Conservation (phyloP, 108 stramenopile genomes). For the Skeletonema marinoi region DNA sequence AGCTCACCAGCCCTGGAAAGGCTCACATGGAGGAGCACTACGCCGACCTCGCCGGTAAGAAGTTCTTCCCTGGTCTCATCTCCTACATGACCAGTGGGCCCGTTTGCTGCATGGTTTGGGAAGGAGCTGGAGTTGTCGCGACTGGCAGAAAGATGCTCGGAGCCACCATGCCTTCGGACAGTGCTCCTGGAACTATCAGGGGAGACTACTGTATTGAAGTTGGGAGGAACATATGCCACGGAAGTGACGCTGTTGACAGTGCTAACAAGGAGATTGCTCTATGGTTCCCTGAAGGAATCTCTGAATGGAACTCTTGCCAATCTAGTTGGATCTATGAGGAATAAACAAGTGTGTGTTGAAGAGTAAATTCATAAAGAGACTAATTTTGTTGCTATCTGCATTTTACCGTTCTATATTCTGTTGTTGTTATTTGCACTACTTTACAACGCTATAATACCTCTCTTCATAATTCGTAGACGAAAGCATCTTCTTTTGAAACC, state of each 20-base stretch:
- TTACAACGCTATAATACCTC: background rate
- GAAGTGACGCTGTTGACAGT: slow-evolving; percentile 93
- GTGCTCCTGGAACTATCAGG: slow-evolving; percentile 96
- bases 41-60: slow-evolving; percentile 90
- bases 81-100: slow-evolving; percentile 97
- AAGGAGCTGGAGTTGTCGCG: slow-evolving; percentile 75
- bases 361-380: background rate
- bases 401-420: no score
- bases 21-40: slow-evolving; percentile 96
- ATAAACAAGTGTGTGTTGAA: background rate
- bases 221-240: slow-evolving; percentile 89
- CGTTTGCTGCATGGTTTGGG: slow-evolving; percentile 94
- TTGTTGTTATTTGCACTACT: background rate
- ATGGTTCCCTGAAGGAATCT: slow-evolving; percentile 95
- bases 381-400: background rate
- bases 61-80: slow-evolving; percentile 96
- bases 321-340: slow-evolving; percentile 84
- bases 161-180: slow-evolving; percentile 96
- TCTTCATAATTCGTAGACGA: slow-evolving; percentile 39
- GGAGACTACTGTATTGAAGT: slow-evolving; percentile 97
- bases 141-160: slow-evolving; percentile 97
- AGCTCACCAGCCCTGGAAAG: slow-evolving; percentile 82
- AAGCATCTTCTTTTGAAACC: slow-evolving; percentile 41
- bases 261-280: slow-evolving; percentile 95
- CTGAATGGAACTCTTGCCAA: slow-evolving; percentile 66